Evolutionary conservation across 352 stramenopile genomes (phyloP).

Genomic region (Phytophthora pini): DNA sequence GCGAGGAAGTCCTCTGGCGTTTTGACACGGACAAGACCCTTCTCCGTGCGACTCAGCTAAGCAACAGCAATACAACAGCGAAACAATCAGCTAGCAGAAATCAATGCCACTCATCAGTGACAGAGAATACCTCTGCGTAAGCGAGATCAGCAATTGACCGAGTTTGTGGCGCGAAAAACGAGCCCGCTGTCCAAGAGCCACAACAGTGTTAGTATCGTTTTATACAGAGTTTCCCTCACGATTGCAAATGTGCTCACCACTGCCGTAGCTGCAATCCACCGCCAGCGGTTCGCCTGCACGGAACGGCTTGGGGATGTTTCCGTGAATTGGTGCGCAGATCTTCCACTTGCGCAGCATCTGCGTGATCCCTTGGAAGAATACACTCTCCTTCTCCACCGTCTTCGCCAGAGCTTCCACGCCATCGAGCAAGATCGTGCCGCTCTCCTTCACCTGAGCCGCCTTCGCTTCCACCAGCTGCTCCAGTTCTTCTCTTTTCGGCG

Average conservation of each 20-base stretch:
- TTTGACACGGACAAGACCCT: constrained; percentile 79
- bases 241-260: constrained; percentile 45
- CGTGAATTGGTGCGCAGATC: constrained; percentile 85
- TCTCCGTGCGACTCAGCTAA: constrained; percentile 83
- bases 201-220: constrained; percentile 13
- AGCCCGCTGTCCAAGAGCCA: constrained; percentile 56
- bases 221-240: not conserved
- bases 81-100: constrained; percentile 6
- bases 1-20: constrained; percentile 78
- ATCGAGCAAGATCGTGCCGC: constrained; percentile 72
- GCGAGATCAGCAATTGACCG: constrained; percentile 80
- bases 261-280: constrained; percentile 87
- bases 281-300: constrained; percentile 81
- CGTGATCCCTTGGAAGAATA: constrained; percentile 84
- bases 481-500: constrained; percentile 79
- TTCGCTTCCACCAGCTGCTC: constrained; percentile 85
- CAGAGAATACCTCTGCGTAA: constrained; percentile 70
- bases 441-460: constrained; percentile 75
- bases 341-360: constrained; percentile 89
- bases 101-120: not conserved
- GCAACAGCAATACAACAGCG: constrained; percentile 1
- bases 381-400: constrained; percentile 81
- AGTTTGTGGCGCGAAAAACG: constrained; percentile 71
- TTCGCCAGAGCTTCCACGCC: constrained; percentile 73
- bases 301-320: constrained; percentile 89